Percentiles rank a stretch among this genome's conserved stretches.
phyloP scores from a whole-genome alignment of 768 basidiomycete species.

The Pisolithus albus region DNA sequence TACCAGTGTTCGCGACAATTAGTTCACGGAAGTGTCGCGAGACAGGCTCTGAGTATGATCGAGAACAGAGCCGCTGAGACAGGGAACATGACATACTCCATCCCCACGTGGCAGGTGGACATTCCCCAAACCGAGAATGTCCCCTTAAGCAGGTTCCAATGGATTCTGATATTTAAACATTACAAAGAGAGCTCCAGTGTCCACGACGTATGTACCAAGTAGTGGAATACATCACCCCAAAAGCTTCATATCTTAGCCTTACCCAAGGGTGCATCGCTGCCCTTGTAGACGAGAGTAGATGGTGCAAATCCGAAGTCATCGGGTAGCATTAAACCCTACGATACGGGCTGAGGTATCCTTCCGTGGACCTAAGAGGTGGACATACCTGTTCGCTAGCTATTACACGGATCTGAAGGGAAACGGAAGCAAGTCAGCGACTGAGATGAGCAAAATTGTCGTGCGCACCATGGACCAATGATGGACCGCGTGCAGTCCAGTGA shows the following conservation, averaged over 20 bases:
- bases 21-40: background rate
- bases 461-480: constrained; percentile 87
- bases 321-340: constrained; percentile 57
- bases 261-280: constrained; percentile 55
- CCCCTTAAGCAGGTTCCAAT: too few species aligned
- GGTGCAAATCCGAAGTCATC: constrained; percentile 84
- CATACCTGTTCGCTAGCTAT: constrained; percentile 77
- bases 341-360: constrained; percentile 6
- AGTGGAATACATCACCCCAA: background rate
- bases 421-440: constrained; percentile 3
- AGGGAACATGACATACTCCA: too few species aligned
- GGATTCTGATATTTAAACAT: too few species aligned
- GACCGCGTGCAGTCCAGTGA: constrained; percentile 76
- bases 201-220: background rate
- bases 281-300: constrained; percentile 73
- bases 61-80: too few species aligned
- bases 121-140: too few species aligned
- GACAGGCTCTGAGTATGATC: too few species aligned
- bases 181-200: too few species aligned
- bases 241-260: constrained; percentile 52
- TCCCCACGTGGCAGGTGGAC: too few species aligned
- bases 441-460: background rate
- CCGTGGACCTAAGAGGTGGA: constrained; percentile 4
- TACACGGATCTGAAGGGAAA: constrained; percentile 57
- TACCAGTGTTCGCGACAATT: background rate